Evolutionary conservation across 2,329 filamentous ascomycete species (phyloP), one percentile per base, ranked within the genome.

Genomic region (Endocalyx cinctus): DNA sequence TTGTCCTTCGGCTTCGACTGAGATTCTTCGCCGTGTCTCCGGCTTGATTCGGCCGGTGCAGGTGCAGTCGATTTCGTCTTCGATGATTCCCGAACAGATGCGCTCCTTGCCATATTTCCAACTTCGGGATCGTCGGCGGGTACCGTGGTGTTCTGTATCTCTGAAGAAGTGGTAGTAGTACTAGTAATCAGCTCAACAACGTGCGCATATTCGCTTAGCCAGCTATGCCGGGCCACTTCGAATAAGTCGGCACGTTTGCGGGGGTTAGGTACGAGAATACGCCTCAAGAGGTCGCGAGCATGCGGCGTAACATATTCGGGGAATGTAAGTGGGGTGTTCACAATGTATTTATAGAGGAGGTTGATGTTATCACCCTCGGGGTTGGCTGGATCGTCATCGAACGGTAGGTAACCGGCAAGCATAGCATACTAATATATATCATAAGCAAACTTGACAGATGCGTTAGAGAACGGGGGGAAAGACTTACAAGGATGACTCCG

Each of bases 301-400:
- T 98, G 92, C 6, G 92, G 92, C 6, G 92, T 95, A 48, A 98
- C 92, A 58, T 97, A 97, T 79, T 98, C 92, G 41, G 92, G 92
- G 59, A 98, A 98, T 4, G 90, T 97, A 26, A 98, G 76, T 22
- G 90, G 89, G 1, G 92, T 98, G 35, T 87, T 94, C 39, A 96
- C 90, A 50, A 98, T 98, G 64, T 98, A 98, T 67, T 97, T 97
- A 74, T 98, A 98, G 17, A 98, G 72, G 10, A 98, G 74, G 59
- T 98, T 98, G 67, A 98, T 98, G 58, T 98, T 98, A 60, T 98
- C 92, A 47, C 92, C 92, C 63, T 98, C 92, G 3, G 92, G 92
- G 56, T 98, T 98, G 28, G 89, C 92, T 43, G 92, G 92, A 53
- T 98, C 92, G 57, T 98, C 92, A 52, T 98, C 92, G 54, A 98